Evolutionary conservation across 2,329 filamentous ascomycete genomes (phyloP), one percentile per base, ranked within the genome.

Genomic region (Neonectria punicea): DNA sequence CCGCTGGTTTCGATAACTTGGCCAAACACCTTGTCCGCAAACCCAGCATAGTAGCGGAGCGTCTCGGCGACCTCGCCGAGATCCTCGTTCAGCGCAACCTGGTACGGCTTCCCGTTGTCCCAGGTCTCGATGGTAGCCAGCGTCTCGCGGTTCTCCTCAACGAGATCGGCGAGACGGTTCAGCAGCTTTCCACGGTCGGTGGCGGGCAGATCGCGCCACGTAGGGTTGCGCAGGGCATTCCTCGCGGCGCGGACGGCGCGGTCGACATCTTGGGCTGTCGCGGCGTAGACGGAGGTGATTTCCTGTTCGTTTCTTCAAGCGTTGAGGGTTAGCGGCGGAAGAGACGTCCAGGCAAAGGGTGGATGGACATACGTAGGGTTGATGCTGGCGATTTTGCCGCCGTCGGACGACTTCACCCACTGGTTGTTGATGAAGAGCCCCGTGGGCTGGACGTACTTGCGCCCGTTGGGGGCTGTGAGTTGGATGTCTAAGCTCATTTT

Each of bases 381-480:
- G 73, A 92, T 87, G 20, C 85, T 85, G 8, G 84, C 82, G 58
- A 92, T 86, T 67, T 67, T 88, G 87, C 68, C 65, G 22, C 78
- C 89, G 80, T 68, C 86, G 82, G 58, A 86, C 81, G 77, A 86
- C 87, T 65, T 86, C 53, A 92, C 88, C 77, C 91, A 93, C 74
- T 92, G 89, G 66, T 93, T 93, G 82, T 92, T 92, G 80, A 93
- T 93, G 80, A 93, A 93, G 13, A 93, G 84, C 13, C 92, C 91
- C 11, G 86, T 87, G 10, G 90, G 89, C 76, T 92, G 89, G 32
- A 80, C 82, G 70, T 92, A 92, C 71, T 87, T 89, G 72, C 82
- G 84, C 73, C 91, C 91, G 78, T 93, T 93, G 11, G 79, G 79
- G 10, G 78, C 79, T 41, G 70, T 77, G 47, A 80, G 74, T 63